Conservation (phyloP, 208 protist genomes). For the Leishmania mexicana region DNA sequence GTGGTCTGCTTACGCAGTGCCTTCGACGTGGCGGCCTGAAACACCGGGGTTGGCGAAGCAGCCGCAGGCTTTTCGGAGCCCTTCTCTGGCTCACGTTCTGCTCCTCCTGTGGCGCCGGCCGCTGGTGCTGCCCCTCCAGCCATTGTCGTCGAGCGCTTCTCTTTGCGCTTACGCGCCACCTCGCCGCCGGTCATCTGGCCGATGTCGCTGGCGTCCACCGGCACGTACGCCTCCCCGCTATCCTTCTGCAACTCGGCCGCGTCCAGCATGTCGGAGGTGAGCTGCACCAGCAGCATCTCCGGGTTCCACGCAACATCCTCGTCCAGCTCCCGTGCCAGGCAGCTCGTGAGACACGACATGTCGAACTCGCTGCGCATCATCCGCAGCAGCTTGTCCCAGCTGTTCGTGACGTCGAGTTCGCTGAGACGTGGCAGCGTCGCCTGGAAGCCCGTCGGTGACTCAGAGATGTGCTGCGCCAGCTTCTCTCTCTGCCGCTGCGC, state of each 20-base stretch:
- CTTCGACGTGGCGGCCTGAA: constrained; percentile 1
- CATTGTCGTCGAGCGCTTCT: constrained; percentile 20
- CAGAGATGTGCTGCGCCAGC: constrained; percentile 59
- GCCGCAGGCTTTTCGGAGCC: neutral
- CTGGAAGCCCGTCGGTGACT: constrained; percentile 71
- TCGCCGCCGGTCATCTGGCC: constrained; percentile 60
- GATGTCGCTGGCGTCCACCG: constrained; percentile 40
- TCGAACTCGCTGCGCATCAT: constrained; percentile 75
- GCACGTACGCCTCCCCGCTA: constrained; percentile 32
- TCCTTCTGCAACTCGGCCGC: constrained; percentile 51
- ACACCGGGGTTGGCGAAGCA: neutral
- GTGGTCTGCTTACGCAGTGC: constrained; percentile 6
- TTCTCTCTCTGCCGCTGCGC: constrained; percentile 48
- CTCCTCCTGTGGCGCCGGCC: neutral
- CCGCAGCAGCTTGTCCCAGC: constrained; percentile 74
- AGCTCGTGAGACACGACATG: constrained; percentile 80
- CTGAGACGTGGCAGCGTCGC: constrained; percentile 71
- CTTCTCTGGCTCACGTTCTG: neutral
- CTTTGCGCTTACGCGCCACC: constrained; percentile 43
- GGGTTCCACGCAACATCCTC: constrained; percentile 89
- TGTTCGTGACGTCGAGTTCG: constrained; percentile 69
- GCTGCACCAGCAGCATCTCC: constrained; percentile 89
- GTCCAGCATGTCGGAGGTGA: constrained; percentile 87
- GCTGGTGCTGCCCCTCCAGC: neutral
- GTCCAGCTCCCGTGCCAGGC: constrained; percentile 79